Base-by-base conservation (phyloP, 495 filamentous ascomycete species). In the Podospora bellae-mahoneyi region DNA sequence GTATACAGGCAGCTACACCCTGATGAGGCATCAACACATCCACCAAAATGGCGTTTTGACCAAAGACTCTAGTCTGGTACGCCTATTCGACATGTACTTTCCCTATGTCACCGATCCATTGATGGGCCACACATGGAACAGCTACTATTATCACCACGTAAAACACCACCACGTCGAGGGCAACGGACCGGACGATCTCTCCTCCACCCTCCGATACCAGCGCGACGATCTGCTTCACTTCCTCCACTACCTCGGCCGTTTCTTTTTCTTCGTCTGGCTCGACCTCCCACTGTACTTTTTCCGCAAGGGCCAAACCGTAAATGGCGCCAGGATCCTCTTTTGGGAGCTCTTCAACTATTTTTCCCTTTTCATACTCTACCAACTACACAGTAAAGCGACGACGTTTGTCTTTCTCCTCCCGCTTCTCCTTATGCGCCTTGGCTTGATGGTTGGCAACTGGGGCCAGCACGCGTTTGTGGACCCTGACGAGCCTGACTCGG, bases 131-230 rank as follows among this genome's bases (percentile, higher is more conserved):
- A 92, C 91, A 0, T 93, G 90, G 90, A 90, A 93, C 76, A 88
- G 86, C 10, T 94, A 93, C 76, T 94, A 83, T 74, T 92, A 92
- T 72, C 91, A 94, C 75, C 91, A 93, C 70, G 89, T 93, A 68
- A 93, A 94, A 78, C 89, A 91, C 74, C 91, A 93, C 73, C 91
- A 93, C 71, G 88, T 93, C 61, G 91, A 94, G 74, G 88, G 85
- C 64, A 94, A 94, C 74, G 91, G 91, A 0, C 90, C 90, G 0
- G 81, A 87, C 53, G 91, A 94, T 71, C 82, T 94, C 5, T 90
- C 86, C 10, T 89, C 89, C 0, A 93, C 91, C 15, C 83, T 93
- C 54, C 84, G 88, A 26, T 93, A 91, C 73, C 89, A 94, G 73
- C 86, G 91, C 6, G 91, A 94, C 74, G 79, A 83, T 59, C 58